A percentile compares a stretch with the other conserved stretches of the same genome.
Evolutionary conservation across 306 rosid species (phyloP).

Genomic region (Aeschynomene evenia): DNA sequence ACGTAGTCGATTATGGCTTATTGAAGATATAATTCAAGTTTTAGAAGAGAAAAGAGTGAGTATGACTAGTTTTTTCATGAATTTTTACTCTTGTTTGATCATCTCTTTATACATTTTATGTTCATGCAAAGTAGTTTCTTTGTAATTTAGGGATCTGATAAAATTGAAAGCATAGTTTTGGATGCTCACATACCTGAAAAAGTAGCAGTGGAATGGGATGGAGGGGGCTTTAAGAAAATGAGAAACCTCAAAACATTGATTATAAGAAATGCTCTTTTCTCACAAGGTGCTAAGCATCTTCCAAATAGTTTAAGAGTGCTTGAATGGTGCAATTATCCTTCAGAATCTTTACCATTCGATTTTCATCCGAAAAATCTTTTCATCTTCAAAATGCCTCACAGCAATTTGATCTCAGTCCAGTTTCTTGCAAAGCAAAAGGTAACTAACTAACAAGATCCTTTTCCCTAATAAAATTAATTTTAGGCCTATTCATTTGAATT

Average conservation of each 20-base stretch:
- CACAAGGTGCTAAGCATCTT: background rate
- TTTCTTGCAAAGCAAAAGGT: background rate
- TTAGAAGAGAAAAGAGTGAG: background rate
- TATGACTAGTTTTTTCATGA: background rate
- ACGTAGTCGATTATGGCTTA: background rate
- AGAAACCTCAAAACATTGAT: background rate
- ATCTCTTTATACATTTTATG: too few relatives aligned
- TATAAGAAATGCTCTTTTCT: background rate
- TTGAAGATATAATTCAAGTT: background rate
- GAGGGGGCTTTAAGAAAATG: background rate
- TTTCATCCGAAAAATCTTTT: background rate
- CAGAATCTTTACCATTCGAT: background rate
- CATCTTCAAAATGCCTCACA: background rate
- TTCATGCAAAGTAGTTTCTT: too few relatives aligned
- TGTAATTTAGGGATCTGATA: background rate
- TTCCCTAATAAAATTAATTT: too few relatives aligned
- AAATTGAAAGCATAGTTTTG: background rate
- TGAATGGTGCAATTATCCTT: background rate
- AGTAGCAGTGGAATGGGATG: background rate
- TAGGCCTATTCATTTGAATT: background rate
- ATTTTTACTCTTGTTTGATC: too few relatives aligned
- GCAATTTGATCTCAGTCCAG: background rate
- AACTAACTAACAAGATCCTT: too few relatives aligned
- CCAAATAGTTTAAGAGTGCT: constrained; percentile 3
- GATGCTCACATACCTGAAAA: background rate